Base-by-base conservation (phyloP, 2,329 filamentous ascomycete species). In the Alternaria hordeiaustralica region DNA sequence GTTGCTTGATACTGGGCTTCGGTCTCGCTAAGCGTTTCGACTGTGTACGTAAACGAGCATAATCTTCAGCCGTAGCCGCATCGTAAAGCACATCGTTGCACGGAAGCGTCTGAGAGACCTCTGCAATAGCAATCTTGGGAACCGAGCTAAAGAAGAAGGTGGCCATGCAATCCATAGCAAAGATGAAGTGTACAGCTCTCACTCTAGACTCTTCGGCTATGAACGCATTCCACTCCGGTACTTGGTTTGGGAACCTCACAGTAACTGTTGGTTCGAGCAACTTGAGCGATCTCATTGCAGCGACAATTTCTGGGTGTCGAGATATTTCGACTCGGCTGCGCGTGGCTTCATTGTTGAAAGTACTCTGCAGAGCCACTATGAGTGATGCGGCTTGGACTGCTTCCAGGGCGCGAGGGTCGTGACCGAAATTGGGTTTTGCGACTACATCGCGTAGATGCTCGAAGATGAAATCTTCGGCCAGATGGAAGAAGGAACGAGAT, bases 381-480 rank as follows among this genome's bases (percentile, higher is more conserved):
- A 69, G 57, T 3, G 64, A 13, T 10, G 64, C 66, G 2, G 68
- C 64, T 55, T 71, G 66, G 9, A 69, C 28, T 18, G 51, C 21
- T 13, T 65, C 36, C 10, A 71, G 15, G 12, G 30, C 23, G 6
- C n/a, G 13, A 7, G 45, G 20, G 0, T 60, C 50, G 10, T 23
- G 13, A 20, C 9, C 3, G 6, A 21, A 0, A 41, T 50, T 18
- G 8, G 26, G 25, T 2, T 1, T 23, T 3, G 23, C 11, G 10
- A 51, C 43, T 26, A 49, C 20, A 6, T 50, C 4, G 13, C 54
- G 61, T 28, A 68, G 21, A 12, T 20, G 21, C 9, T 47, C 41
- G 43, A 69, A 71, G 6, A 71, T 61, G 30, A 63, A 63, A 3
- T 64, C 66, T 45, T 69, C 68, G 3, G 41, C 63, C 3, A 71